Percentiles rank a stretch among this genome's conserved stretches.
These are phyloP conservation scores for Pestalotiopsis sp. DNA, from an alignment of 2,329 filamentous ascomycete genomes.

Conservation along the genomic window DNA sequence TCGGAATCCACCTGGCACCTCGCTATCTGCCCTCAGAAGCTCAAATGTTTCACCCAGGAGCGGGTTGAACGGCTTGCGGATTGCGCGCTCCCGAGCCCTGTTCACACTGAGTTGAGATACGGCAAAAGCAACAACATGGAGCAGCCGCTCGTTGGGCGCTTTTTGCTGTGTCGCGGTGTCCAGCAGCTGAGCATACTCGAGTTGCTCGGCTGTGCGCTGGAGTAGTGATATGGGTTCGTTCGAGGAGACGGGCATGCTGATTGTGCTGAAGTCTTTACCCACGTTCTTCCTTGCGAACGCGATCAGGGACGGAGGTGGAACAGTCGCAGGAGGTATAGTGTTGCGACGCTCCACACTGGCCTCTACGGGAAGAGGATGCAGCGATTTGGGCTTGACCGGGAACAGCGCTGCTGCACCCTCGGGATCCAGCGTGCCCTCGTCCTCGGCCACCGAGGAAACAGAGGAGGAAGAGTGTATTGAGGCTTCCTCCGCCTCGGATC, in stretches of 20 bases:
- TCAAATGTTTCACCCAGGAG: constrained; percentile 96
- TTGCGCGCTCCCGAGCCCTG: constrained; percentile 84
- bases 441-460: constrained; percentile 58
- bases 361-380: constrained; percentile 75
- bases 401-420: constrained; percentile 70
- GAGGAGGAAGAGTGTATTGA: constrained; percentile 57
- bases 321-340: constrained; percentile 71
- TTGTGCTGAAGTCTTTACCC: constrained; percentile 93
- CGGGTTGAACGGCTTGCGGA: constrained; percentile 96
- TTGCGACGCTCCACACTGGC: constrained; percentile 64
- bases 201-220: constrained; percentile 83
- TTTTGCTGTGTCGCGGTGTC: constrained; percentile 69
- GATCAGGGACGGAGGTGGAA: constrained; percentile 85
- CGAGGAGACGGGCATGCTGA: constrained; percentile 95
- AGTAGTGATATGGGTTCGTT: constrained; percentile 90
- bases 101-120: constrained; percentile 80
- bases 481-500: constrained; percentile 56
- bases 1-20: constrained; percentile 72
- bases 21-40: constrained; percentile 80
- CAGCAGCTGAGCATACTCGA: constrained; percentile 87
- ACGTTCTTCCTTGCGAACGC: constrained; percentile 96
- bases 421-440: constrained; percentile 52
- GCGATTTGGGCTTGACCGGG: constrained; percentile 72
- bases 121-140: constrained; percentile 88
- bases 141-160: constrained; percentile 66